Evolutionary conservation across 495 filamentous ascomycete species (phyloP), one percentile per base, ranked within the genome.

Genomic region (Cercophora newfieldiana): DNA sequence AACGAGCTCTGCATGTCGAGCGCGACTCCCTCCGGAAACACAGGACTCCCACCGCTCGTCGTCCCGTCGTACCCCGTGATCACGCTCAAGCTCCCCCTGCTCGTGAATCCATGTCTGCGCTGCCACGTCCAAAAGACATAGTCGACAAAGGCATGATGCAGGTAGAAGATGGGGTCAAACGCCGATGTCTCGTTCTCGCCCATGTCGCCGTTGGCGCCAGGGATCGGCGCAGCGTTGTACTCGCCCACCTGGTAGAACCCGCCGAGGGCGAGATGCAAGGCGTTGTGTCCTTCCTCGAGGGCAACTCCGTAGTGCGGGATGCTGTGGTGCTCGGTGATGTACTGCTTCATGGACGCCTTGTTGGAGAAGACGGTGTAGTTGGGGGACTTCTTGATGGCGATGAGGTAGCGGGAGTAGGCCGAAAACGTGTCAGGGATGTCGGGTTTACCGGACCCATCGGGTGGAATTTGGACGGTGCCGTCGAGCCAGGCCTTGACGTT

Each of bases 131-230:
- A 77, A 63, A 75, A 77, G 22, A 66, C 30, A n/a, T 47, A 56
- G 65, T 77, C 74, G 57, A 77, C 69, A 28, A 68, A 74, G 49
- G 59, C 67, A 28, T 77, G 74, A 58, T 77, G 73, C 55, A 75
- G 72, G 63, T 65, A 75, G 64, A 77, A 77, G 58, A 77, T 71
- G 22, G 71, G 74, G 54, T 77, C 74, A 47, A 77, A 74, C 19
- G 57, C 31, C 0, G 74, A 71, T 18, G 71, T 77, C 7, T 77
- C 71, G 59, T 75, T 77, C 55, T 73, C 74, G 14, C 71, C 73
- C 73, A 75, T 77, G 63, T 77, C 74, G 14, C 74, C 73, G 50
- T 77, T 77, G 16, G 74, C 74, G 12, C 55, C 57, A 6, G 7
- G 10, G 25, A 56, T 56, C 28, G 67, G 49, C 66, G 68, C 53